phyloP scores from a whole-genome alignment of 139 green algal genomes.

The Zygnema circumcarinatum region DNA sequence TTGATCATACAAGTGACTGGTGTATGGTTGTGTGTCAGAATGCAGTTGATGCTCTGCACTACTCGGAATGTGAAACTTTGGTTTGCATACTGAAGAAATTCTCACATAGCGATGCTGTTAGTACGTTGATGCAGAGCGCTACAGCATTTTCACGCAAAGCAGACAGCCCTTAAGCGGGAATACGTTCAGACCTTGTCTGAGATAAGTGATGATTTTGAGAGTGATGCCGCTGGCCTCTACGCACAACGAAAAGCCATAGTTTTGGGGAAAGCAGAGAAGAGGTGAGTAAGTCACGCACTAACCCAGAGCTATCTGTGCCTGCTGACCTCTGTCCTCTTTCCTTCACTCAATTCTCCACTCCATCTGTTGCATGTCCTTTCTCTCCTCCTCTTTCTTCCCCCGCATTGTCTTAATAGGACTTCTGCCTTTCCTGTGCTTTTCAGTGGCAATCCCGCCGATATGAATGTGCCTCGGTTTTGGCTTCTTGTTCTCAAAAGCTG shows the following conservation, averaged over 20 bases:
- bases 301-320: too few relatives aligned
- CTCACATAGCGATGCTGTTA: too few relatives aligned
- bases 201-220: constrained; percentile 1
- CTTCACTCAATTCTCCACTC: too few relatives aligned
- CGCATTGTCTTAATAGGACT: not conserved
- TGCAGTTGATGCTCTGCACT: too few relatives aligned
- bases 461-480: constrained; percentile 45
- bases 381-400: constrained; percentile 3
- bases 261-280: constrained; percentile 15
- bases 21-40: too few relatives aligned
- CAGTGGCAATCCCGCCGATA: constrained; percentile 18
- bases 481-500: constrained; percentile 53
- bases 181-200: not conserved
- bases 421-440: not conserved
- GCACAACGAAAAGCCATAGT: constrained; percentile 5
- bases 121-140: constrained; percentile 34
- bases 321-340: too few relatives aligned
- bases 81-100: too few relatives aligned
- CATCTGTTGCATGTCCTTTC: too few relatives aligned
- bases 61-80: too few relatives aligned
- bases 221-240: constrained; percentile 5
- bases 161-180: not conserved
- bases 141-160: constrained; percentile 15
- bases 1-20: too few relatives aligned
- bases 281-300: not conserved